These are phyloP conservation scores for Caloboletus inedulis DNA, from an alignment of 1,284 basidiomycete genomes.

Conservation along the genomic window DNA sequence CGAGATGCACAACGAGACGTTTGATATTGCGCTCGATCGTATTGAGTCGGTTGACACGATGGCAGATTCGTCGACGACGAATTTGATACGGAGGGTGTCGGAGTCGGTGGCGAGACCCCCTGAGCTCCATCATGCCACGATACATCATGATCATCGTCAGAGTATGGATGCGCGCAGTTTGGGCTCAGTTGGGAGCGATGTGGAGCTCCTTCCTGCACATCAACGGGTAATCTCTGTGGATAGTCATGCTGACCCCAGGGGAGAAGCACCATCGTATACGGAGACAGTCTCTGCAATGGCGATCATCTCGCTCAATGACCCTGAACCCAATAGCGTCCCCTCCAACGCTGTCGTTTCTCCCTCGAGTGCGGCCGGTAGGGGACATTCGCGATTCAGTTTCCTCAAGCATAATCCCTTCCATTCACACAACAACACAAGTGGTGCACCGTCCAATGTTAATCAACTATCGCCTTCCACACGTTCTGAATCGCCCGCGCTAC, in stretches of 20 bases:
- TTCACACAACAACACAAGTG: neutral
- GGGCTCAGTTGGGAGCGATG: slow-evolving; percentile 24
- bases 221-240: slow-evolving; percentile 24
- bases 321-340: neutral
- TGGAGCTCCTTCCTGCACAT: slow-evolving; percentile 27
- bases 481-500: slow-evolving; percentile 13
- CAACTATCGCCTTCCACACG: neutral
- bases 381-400: slow-evolving; percentile 28
- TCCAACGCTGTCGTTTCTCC: neutral
- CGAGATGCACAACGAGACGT: slow-evolving; percentile 11
- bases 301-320: slow-evolving; percentile 12
- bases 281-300: slow-evolving; percentile 44
- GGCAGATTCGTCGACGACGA: slow-evolving; percentile 21
- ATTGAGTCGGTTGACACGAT: slow-evolving; percentile 27
- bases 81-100: slow-evolving; percentile 20
- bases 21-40: slow-evolving; percentile 18
- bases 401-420: slow-evolving; percentile 23
- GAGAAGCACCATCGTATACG: slow-evolving; percentile 62
- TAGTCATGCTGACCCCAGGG: slow-evolving; percentile 38
- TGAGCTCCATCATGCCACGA: slow-evolving; percentile 10
- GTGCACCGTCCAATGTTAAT: neutral
- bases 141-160: slow-evolving; percentile 1
- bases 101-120: slow-evolving; percentile 16
- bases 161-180: slow-evolving; percentile 20
- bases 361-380: neutral